phyloP scores from a whole-genome alignment of 805 yeast species.

The Metschnikowia lunata region DNA sequence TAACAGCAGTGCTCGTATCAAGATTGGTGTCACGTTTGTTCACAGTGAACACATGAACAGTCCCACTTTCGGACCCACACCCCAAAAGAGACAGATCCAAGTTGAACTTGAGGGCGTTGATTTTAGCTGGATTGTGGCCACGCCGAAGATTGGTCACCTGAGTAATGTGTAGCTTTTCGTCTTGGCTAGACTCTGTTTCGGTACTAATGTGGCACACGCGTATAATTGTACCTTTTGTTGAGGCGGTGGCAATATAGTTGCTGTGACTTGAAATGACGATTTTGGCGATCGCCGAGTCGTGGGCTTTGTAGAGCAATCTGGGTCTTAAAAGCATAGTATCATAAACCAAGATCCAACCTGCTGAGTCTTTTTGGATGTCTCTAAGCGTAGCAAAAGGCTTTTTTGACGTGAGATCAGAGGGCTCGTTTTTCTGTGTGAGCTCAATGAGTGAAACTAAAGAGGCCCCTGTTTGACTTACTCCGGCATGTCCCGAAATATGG shows the following conservation, averaged over 20 bases:
- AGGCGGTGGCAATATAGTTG: slow-evolving; percentile 36
- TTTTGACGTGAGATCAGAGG: slow-evolving; percentile 11
- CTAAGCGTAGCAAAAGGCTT: slow-evolving; percentile 19
- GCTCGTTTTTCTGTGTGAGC: slow-evolving; percentile 23
- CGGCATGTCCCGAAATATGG: neutral
- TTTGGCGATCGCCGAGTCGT: slow-evolving; percentile 32
- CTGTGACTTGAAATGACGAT: slow-evolving; percentile 27
- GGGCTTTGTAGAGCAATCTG: slow-evolving; percentile 35
- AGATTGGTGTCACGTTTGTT: neutral
- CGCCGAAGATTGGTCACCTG: slow-evolving; percentile 35
- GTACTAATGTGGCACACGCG: slow-evolving; percentile 27
- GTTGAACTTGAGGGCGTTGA: slow-evolving; percentile 34
- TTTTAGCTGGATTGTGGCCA: slow-evolving; percentile 35
- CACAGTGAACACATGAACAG: slow-evolving; percentile 38
- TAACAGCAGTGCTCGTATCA: neutral
- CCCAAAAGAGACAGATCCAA: slow-evolving; percentile 31
- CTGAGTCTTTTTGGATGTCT: slow-evolving; percentile 25
- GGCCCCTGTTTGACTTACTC: neutral
- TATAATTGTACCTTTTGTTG: slow-evolving; percentile 40
- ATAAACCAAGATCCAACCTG: slow-evolving; percentile 39
- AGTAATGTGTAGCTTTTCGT: slow-evolving; percentile 16
- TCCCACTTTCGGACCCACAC: slow-evolving; percentile 38
- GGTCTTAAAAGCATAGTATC: slow-evolving; percentile 34
- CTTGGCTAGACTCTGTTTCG: neutral
- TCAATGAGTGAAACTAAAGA: slow-evolving; percentile 18